These are phyloP conservation scores for Lycium barbarum DNA, from an alignment of 257 asterid genomes.

Conservation along the genomic window DNA sequence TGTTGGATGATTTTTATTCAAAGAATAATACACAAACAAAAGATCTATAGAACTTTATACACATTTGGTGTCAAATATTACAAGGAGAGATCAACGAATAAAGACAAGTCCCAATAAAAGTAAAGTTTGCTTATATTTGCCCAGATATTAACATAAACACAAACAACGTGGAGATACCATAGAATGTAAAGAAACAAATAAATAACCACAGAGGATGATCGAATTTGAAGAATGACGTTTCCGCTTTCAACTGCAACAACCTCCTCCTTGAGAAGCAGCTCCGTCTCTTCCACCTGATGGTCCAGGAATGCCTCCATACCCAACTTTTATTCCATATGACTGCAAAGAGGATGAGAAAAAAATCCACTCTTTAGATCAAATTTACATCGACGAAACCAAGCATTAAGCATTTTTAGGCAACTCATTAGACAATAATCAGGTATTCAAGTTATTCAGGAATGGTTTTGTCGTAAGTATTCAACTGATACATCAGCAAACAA, in stretches of 20 bases:
- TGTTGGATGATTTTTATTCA: background rate
- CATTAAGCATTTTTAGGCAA: slow-evolving; percentile 1
- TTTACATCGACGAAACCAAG: background rate
- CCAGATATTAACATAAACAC: slow-evolving; percentile 8
- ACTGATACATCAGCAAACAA: background rate
- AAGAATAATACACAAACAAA: background rate
- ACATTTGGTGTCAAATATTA: slow-evolving; percentile 13
- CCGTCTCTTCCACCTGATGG: slow-evolving; percentile 40
- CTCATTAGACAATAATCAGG: background rate
- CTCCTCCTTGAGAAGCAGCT: slow-evolving; percentile 41
- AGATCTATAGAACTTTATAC: background rate
- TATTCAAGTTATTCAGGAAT: background rate
- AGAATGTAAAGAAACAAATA: background rate
- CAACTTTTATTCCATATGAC: slow-evolving; percentile 42
- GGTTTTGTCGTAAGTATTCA: background rate
- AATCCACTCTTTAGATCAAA: background rate
- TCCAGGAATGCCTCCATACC: slow-evolving; percentile 41
- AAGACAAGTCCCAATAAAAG: background rate
- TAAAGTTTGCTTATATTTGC: background rate
- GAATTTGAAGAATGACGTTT: background rate
- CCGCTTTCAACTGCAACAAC: slow-evolving; percentile 35
- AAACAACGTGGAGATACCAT: slow-evolving; percentile 11
- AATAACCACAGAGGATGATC: background rate
- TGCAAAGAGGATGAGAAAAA: slow-evolving; percentile 13
- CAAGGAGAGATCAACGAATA: slow-evolving; percentile 2